Conservation (phyloP, 306 rosid genomes). For the Ormosia emarginata region DNA sequence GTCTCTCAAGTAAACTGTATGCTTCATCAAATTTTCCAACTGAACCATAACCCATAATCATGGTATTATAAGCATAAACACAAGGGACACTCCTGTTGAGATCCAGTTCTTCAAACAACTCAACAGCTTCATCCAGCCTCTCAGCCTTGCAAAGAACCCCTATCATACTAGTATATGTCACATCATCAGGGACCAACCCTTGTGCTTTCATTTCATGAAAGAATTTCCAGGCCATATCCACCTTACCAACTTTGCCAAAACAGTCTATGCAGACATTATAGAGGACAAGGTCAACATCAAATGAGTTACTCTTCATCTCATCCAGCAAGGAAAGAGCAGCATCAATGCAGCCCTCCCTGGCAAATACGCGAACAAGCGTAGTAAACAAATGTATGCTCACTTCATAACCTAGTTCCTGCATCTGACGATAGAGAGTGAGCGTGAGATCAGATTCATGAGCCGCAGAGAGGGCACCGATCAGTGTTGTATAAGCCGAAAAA, state of each 20-base stretch:
- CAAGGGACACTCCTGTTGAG: slow-evolving; percentile 73
- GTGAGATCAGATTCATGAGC: slow-evolving; percentile 52
- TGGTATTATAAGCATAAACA: slow-evolving; percentile 93
- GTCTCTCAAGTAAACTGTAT: slow-evolving; percentile 84
- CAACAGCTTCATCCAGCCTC: slow-evolving; percentile 73
- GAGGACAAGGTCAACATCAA: slow-evolving; percentile 71
- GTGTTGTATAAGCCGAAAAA: slow-evolving; percentile 80
- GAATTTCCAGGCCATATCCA: slow-evolving; percentile 98
- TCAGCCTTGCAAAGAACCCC: slow-evolving; percentile 92
- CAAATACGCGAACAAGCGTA: slow-evolving; percentile 78
- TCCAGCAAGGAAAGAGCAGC: slow-evolving; percentile 91
- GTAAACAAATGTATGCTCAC: slow-evolving; percentile 78
- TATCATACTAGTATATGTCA: slow-evolving; percentile 87
- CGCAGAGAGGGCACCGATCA: slow-evolving; percentile 77
- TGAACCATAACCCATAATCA: slow-evolving; percentile 98
- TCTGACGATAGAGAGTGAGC: slow-evolving; percentile 73
- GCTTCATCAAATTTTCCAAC: slow-evolving; percentile 86
- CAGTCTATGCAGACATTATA: slow-evolving; percentile 91
- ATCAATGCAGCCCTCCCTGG: slow-evolving; percentile 71
- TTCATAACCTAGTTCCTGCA: slow-evolving; percentile 96
- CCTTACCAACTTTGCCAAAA: slow-evolving; percentile 86
- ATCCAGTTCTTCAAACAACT: slow-evolving; percentile 80
- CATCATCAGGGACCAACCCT: slow-evolving; percentile 74
- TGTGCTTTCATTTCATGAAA: slow-evolving; percentile 86
- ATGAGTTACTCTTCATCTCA: slow-evolving; percentile 81